Conservation (phyloP, 805 yeast species). For the Lachancea mirantina region DNA sequence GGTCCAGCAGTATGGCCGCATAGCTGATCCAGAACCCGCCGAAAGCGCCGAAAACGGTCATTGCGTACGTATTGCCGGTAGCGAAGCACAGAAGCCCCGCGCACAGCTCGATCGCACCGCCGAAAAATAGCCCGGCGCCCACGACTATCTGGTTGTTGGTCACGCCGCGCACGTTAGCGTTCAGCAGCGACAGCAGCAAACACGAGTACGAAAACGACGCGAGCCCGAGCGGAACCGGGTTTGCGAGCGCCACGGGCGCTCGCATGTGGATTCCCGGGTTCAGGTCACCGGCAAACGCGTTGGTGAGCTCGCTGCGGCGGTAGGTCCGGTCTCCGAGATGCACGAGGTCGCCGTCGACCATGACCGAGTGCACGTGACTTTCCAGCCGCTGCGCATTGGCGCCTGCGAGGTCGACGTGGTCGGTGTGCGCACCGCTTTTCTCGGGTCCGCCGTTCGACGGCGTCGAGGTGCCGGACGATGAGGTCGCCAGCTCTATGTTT, state of each 20-base stretch:
- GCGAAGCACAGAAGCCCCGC: conserved; percentile 75
- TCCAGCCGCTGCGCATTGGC: conserved; percentile 3
- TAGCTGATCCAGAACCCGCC: conserved; percentile 78
- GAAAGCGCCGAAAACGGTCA: conserved; percentile 40
- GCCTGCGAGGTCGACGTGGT: conserved; percentile 7
- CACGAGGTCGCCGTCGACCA: conserved; percentile 32
- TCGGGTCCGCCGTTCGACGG: too few species aligned
- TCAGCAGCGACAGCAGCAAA: conserved; percentile 56
- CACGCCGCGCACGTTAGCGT: conserved; percentile 63
- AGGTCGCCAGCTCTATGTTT: not conserved
- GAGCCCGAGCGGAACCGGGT: conserved; percentile 71
- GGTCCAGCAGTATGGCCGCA: conserved; percentile 55
- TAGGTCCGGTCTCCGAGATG: conserved; percentile 38
- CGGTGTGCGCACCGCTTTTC: conserved; percentile 11
- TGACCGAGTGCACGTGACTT: conserved; percentile 16
- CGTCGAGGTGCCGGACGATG: conserved; percentile 12
- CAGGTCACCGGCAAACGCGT: conserved; percentile 56
- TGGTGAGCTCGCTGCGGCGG: conserved; percentile 47
- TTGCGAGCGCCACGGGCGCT: conserved; percentile 50
- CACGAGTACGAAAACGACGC: conserved; percentile 54
- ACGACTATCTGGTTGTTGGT: conserved; percentile 53
- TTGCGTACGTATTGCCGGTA: conserved; percentile 72
- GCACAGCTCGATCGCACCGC: conserved; percentile 62
- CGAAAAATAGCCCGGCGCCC: conserved; percentile 62
- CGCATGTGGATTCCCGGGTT: conserved; percentile 40